These are phyloP conservation scores for Tremella yokohamensis DNA, from an alignment of 768 basidiomycete genomes.

Conservation along the genomic window DNA sequence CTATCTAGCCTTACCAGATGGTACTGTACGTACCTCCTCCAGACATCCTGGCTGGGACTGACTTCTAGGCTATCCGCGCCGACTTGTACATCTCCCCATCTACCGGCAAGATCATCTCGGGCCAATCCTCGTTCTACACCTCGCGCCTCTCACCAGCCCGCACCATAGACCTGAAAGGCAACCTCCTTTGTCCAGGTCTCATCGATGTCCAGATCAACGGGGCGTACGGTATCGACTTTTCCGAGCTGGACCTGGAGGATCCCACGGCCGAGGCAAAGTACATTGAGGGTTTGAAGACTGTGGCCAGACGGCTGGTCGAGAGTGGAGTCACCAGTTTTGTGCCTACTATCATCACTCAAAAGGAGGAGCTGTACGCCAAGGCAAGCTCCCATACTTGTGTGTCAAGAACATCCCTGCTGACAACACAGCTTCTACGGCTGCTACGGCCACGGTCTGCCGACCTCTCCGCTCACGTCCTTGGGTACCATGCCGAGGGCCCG, in stretches of 20 bases:
- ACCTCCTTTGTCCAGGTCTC: slow-evolving; percentile 80
- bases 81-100: slow-evolving; percentile 50
- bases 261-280: slow-evolving; percentile 53
- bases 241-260: slow-evolving; percentile 26
- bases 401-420: slow-evolving; percentile 55
- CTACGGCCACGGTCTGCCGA: slow-evolving; percentile 66
- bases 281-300: slow-evolving; percentile 62
- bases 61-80: slow-evolving; percentile 14
- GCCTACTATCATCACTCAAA: slow-evolving; percentile 37
- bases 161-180: slow-evolving; percentile 66
- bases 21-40: slow-evolving; percentile 55
- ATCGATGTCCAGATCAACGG: slow-evolving; percentile 89
- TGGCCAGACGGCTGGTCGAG: slow-evolving; percentile 74
- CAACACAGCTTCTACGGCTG: slow-evolving; percentile 59
- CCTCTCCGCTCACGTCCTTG: slow-evolving; percentile 64
- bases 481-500: slow-evolving; percentile 89
- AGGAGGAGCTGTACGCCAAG: slow-evolving; percentile 18
- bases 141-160: slow-evolving; percentile 6
- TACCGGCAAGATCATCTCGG: slow-evolving; percentile 64
- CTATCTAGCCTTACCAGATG: slow-evolving; percentile 72
- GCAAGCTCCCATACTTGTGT: slow-evolving; percentile 27
- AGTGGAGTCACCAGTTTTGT: slow-evolving; percentile 84
- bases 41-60: not conserved
- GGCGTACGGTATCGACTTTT: slow-evolving; percentile 54
- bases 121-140: slow-evolving; percentile 24